Percentiles rank a stretch among this genome's conserved stretches.
Conservation (phyloP, 2,329 filamentous ascomycete species). For the Colletotrichum eleusines region DNA sequence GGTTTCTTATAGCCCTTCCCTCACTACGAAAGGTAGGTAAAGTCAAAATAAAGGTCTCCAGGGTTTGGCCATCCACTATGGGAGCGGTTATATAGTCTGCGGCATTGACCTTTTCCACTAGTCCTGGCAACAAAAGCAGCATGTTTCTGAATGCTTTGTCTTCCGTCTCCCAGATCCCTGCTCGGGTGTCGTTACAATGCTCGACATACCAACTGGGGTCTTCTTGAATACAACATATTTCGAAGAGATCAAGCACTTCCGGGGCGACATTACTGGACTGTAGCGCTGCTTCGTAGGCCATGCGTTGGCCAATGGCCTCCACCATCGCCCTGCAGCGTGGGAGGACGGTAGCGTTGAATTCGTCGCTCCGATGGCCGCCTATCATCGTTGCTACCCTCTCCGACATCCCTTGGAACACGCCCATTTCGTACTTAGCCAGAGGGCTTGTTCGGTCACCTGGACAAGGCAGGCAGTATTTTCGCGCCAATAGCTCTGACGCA, state of each 20-base stretch:
- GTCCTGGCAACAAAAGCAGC: neutral
- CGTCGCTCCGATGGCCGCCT: slow-evolving; percentile 25
- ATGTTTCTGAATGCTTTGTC: neutral
- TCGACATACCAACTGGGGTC: slow-evolving; percentile 42
- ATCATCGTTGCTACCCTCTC: slow-evolving; percentile 28
- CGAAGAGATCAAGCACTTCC: slow-evolving; percentile 36
- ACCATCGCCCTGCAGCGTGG: slow-evolving; percentile 46
- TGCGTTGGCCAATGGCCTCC: slow-evolving; percentile 46
- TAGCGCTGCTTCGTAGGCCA: slow-evolving; percentile 47
- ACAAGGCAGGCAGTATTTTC: slow-evolving; percentile 44
- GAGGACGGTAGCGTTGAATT: slow-evolving; percentile 44
- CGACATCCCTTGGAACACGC: slow-evolving; percentile 44
- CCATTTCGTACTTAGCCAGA: slow-evolving; percentile 45
- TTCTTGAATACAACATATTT: slow-evolving; percentile 33
- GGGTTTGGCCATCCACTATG: neutral
- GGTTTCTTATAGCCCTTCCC: too few relatives aligned
- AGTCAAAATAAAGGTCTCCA: neutral
- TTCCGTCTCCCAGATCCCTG: neutral
- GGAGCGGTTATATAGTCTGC: slow-evolving; percentile 2
- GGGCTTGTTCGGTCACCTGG: slow-evolving; percentile 35
- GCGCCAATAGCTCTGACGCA: slow-evolving; percentile 46
- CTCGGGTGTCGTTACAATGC: neutral
- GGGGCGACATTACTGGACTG: slow-evolving; percentile 13
- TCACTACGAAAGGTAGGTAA: neutral
- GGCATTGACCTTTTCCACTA: neutral